These are phyloP conservation scores for Fusarium continuum DNA, from an alignment of 2,329 filamentous ascomycete genomes.

Conservation along the genomic window DNA sequence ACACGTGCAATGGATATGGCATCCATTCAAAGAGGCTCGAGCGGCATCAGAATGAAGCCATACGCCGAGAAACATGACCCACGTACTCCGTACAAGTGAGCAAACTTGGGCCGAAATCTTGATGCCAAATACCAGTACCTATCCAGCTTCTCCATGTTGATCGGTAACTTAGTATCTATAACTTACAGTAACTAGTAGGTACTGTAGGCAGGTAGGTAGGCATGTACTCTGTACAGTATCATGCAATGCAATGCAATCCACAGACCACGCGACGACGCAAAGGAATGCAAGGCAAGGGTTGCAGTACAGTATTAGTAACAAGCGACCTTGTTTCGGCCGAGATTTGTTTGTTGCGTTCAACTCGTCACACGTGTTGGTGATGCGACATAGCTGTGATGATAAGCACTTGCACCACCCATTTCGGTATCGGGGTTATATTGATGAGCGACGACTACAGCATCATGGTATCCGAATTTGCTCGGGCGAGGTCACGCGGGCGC, in stretches of 20 bases:
- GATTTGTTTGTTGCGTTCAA: slow-evolving; percentile 13
- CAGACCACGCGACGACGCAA: slow-evolving; percentile 9
- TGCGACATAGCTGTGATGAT: neutral
- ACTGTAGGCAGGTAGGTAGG: neutral
- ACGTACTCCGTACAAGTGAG: too few relatives aligned
- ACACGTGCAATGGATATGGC: slow-evolving; percentile 13
- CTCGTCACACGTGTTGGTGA: slow-evolving; percentile 19
- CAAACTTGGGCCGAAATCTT: too few relatives aligned
- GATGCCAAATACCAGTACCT: too few relatives aligned
- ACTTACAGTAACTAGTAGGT: too few relatives aligned
- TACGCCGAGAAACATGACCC: neutral
- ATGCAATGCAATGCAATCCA: neutral
- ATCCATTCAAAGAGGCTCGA: slow-evolving; percentile 11
- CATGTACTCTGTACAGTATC: neutral
- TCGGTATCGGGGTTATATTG: slow-evolving; percentile 3
- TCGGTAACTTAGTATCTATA: too few relatives aligned
- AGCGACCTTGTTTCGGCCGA: slow-evolving; percentile 4
- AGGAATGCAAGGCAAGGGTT: neutral
- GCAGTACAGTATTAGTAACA: neutral
- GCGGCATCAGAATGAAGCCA: slow-evolving; percentile 8
- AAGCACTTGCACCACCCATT: slow-evolving; percentile 2
- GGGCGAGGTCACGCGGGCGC: slow-evolving; percentile 25
- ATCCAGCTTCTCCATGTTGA: too few relatives aligned
- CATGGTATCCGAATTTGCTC: slow-evolving; percentile 5
- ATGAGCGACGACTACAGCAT: slow-evolving; percentile 18